phyloP scores from a whole-genome alignment of 2,329 filamentous ascomycete species.

The Xylaria sp. region DNA sequence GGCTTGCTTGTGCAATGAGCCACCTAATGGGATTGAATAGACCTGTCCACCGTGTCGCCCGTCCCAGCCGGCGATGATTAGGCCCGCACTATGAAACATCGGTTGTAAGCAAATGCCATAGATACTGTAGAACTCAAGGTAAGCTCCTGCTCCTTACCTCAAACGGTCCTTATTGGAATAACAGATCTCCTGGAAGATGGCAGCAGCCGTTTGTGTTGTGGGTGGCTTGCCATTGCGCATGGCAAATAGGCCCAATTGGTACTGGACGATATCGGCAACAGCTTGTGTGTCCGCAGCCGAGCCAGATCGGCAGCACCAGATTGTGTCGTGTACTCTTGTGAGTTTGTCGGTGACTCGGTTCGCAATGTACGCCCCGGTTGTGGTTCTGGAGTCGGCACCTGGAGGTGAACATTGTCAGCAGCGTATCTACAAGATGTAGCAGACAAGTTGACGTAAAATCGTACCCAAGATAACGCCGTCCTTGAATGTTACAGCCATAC shows the following conservation, averaged over 20 bases:
- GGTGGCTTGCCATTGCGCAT: slow-evolving; percentile 90
- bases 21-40: slow-evolving; percentile 95
- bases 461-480: slow-evolving; percentile 92
- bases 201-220: slow-evolving; percentile 93
- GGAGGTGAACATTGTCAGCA: slow-evolving; percentile 32
- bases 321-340: slow-evolving; percentile 97
- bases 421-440: slow-evolving; percentile 8
- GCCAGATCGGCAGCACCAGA: slow-evolving; percentile 99
- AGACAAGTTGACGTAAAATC: slow-evolving; percentile 40
- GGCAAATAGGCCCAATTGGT: slow-evolving; percentile 92
- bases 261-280: slow-evolving; percentile 97
- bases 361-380: slow-evolving; percentile 96
- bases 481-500: slow-evolving; percentile 99
- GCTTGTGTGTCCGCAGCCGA: slow-evolving; percentile 98
- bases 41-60: slow-evolving; percentile 95
- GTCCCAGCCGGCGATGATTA: slow-evolving; percentile 99
- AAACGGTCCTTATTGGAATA: slow-evolving; percentile 96
- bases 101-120: slow-evolving; percentile 22
- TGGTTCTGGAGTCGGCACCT: slow-evolving; percentile 96
- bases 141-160: slow-evolving; percentile 68
- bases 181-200: slow-evolving; percentile 97
- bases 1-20: slow-evolving; percentile 95
- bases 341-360: slow-evolving; percentile 99
- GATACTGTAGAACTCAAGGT: not conserved
- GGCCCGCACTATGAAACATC: slow-evolving; percentile 77